Evolutionary conservation across 495 filamentous ascomycete genomes (phyloP).

Genomic region (Sporormia fimetaria): DNA sequence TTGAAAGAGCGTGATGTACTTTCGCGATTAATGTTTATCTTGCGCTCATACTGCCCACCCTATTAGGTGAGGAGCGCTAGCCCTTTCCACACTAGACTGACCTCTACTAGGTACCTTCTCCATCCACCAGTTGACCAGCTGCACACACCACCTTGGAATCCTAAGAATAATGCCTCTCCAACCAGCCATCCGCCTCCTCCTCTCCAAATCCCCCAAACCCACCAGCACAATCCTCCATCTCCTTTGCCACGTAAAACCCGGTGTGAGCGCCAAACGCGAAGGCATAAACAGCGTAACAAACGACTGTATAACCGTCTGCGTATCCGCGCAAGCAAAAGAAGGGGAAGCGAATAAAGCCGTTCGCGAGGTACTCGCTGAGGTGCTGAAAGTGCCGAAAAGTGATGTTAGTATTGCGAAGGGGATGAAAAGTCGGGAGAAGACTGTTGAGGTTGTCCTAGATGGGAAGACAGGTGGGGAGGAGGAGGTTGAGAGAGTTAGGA

Average conservation of each 20-base stretch:
- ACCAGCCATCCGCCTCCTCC: conserved; percentile 18
- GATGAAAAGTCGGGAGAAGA: conserved; percentile 51
- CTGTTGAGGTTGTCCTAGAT: conserved; percentile 26
- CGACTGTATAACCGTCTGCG: conserved; percentile 48
- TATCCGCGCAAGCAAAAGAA: conserved; percentile 50
- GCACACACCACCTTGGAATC: neutral
- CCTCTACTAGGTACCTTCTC: too few relatives aligned
- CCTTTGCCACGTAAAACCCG: conserved; percentile 52
- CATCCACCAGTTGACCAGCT: too few relatives aligned
- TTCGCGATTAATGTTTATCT: too few relatives aligned
- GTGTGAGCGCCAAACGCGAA: conserved; percentile 48
- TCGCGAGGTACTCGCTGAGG: conserved; percentile 51
- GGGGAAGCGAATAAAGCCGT: conserved; percentile 59
- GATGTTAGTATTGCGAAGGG: conserved; percentile 53
- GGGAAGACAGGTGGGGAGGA: conserved; percentile 9
- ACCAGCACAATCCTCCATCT: conserved; percentile 29
- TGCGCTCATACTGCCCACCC: too few relatives aligned
- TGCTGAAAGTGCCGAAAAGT: conserved; percentile 53
- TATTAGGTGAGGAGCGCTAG: too few relatives aligned
- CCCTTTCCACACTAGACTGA: too few relatives aligned
- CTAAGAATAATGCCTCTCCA: neutral
- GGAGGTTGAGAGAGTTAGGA: conserved; percentile 17
- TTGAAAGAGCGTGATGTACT: too few relatives aligned
- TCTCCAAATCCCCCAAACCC: conserved; percentile 10
- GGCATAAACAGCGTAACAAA: conserved; percentile 44